A percentile compares a stretch with the other conserved stretches of the same genome.
Conservation (phyloP, 2,329 filamentous ascomycete genomes). For the Xylaria sp. region DNA sequence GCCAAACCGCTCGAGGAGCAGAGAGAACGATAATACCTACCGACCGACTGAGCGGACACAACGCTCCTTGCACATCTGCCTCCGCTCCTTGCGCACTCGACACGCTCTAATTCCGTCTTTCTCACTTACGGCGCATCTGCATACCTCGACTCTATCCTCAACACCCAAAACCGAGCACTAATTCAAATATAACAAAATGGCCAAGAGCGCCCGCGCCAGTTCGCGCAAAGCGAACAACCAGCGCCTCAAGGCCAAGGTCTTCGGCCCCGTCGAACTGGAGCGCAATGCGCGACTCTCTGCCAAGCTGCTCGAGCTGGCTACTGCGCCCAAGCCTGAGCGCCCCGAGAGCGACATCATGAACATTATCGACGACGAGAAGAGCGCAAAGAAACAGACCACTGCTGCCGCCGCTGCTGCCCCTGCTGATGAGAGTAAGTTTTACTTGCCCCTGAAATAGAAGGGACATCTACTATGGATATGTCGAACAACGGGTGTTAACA, state of each 20-base stretch:
- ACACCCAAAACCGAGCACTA: background rate
- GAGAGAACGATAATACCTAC: background rate
- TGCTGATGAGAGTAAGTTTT: slow-evolving; percentile 30
- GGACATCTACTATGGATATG: background rate
- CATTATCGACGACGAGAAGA: slow-evolving; percentile 37
- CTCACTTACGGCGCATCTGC: too few relatives aligned
- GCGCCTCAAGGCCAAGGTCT: slow-evolving; percentile 73
- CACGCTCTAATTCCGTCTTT: too few relatives aligned
- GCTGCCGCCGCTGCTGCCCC: slow-evolving; percentile 27
- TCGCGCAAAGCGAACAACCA: slow-evolving; percentile 77
- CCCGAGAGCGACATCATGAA: slow-evolving; percentile 42
- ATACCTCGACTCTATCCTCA: background rate
- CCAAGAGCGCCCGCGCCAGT: slow-evolving; percentile 78
- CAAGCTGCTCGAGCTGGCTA: slow-evolving; percentile 75
- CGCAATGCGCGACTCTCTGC: slow-evolving; percentile 78
- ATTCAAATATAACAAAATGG: slow-evolving; percentile 52
- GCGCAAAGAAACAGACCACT: slow-evolving; percentile 1
- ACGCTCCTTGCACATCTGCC: too few relatives aligned
- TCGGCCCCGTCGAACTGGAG: slow-evolving; percentile 74
- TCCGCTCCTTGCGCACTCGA: background rate
- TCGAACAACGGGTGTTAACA: slow-evolving; percentile 7
- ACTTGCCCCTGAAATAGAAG: background rate
- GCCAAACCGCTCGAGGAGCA: background rate
- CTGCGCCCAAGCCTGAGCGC: slow-evolving; percentile 63
- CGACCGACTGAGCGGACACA: too few relatives aligned